Percentiles rank a stretch among this genome's conserved stretches.
These are phyloP conservation scores for Spinellus fusiger DNA, from an alignment of 192 early-diverging fungal genomes.

Conservation along the genomic window DNA sequence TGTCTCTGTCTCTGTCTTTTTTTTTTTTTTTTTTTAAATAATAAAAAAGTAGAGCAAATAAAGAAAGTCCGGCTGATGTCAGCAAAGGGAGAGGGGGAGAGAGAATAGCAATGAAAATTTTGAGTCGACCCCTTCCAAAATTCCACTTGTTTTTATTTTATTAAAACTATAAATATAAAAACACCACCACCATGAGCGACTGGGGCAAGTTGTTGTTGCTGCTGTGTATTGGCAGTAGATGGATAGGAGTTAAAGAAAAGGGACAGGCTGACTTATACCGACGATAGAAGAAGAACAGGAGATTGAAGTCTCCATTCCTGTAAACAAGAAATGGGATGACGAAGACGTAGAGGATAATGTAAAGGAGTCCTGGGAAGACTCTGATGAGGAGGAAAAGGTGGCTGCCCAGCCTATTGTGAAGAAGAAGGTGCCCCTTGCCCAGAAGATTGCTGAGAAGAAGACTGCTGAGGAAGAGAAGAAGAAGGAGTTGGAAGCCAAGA, in stretches of 20 bases:
- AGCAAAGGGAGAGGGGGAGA: neutral
- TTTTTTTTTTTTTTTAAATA: neutral
- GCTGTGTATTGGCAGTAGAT: too few relatives aligned
- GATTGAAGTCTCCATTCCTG: constrained; percentile 19
- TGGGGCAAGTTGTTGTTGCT: neutral
- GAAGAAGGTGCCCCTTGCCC: constrained; percentile 46
- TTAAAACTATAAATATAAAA: too few relatives aligned
- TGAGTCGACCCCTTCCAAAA: too few relatives aligned
- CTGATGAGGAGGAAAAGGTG: constrained; percentile 48
- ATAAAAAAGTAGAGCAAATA: too few relatives aligned
- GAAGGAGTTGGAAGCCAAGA: constrained; percentile 28
- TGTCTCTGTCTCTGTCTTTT: neutral
- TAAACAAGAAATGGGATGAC: constrained; percentile 59
- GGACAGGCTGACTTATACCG: neutral
- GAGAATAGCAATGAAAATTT: neutral
- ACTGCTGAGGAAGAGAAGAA: constrained; percentile 45
- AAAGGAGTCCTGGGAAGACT: constrained; percentile 62
- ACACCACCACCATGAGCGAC: neutral
- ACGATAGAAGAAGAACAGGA: constrained; percentile 23
- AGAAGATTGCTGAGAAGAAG: constrained; percentile 59
- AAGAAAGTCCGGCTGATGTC: neutral
- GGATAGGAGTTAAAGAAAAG: neutral
- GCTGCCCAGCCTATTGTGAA: constrained; percentile 30
- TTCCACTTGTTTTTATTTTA: too few relatives aligned
- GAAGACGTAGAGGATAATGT: constrained; percentile 54